These are phyloP conservation scores for Priceomyces medius DNA, from an alignment of 805 yeast genomes.

Conservation along the genomic window DNA sequence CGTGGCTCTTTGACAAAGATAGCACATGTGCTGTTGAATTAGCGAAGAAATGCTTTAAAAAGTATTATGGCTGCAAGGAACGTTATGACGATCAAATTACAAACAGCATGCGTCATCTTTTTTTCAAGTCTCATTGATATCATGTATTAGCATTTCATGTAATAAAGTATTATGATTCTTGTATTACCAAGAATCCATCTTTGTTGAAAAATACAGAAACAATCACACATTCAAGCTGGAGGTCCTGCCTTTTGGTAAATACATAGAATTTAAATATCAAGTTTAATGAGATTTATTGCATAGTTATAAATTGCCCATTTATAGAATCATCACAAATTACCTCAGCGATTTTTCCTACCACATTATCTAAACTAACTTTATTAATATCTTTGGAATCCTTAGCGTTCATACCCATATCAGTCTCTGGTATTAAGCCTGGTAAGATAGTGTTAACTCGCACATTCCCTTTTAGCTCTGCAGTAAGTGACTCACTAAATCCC, in stretches of 20 bases:
- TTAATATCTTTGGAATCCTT: constrained; percentile 19
- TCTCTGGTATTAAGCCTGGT: constrained; percentile 66
- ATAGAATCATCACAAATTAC: constrained; percentile 20
- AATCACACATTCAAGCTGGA: too few relatives aligned
- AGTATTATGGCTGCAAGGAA: constrained; percentile 10
- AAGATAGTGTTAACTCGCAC: constrained; percentile 64
- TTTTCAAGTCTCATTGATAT: not conserved
- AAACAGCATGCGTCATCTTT: not conserved
- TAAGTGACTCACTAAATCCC: constrained; percentile 59
- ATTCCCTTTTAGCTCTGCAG: constrained; percentile 55
- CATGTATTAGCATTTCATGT: too few relatives aligned
- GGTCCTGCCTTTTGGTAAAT: too few relatives aligned
- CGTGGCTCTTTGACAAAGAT: constrained; percentile 14
- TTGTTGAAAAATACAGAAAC: too few relatives aligned
- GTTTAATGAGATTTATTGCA: not conserved
- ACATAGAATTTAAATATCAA: too few relatives aligned
- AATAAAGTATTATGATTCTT: too few relatives aligned
- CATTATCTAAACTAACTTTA: constrained; percentile 24
- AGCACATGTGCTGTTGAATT: constrained; percentile 5
- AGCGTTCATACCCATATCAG: constrained; percentile 58
- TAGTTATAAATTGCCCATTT: constrained; percentile 31
- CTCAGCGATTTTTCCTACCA: constrained; percentile 24
- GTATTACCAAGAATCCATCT: too few relatives aligned
- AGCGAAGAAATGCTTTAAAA: constrained; percentile 10
- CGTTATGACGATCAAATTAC: constrained; percentile 1